Conservation (phyloP, 805 yeast species). For the Pichia phayaonensis region DNA sequence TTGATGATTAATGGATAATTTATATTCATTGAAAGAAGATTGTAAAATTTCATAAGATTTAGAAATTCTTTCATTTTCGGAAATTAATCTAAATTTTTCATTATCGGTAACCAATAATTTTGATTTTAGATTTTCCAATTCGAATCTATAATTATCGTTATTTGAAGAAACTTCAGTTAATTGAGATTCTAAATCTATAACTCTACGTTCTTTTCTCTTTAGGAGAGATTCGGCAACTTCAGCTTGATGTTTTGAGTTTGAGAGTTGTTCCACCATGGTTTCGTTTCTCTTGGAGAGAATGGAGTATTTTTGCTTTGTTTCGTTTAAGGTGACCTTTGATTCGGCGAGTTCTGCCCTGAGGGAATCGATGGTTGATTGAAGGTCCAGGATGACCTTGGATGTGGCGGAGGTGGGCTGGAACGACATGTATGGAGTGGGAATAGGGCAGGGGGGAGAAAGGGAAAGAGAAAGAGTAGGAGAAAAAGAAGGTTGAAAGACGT, state of each 20-base stretch:
- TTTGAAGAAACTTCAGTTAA: constrained; percentile 39
- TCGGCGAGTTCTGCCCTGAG: constrained; percentile 18
- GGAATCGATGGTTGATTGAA: constrained; percentile 26
- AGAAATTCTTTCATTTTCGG: constrained; percentile 50
- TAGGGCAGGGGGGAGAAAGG: neutral
- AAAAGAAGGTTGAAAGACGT: neutral
- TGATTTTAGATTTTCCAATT: constrained; percentile 41
- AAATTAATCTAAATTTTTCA: constrained; percentile 34
- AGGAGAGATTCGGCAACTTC: constrained; percentile 64
- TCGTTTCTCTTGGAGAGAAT: constrained; percentile 39
- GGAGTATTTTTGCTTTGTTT: constrained; percentile 44
- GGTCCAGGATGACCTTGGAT: constrained; percentile 27
- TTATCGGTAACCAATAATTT: constrained; percentile 43
- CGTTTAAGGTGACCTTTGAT: constrained; percentile 30
- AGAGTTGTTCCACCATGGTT: constrained; percentile 55
- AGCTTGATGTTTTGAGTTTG: constrained; percentile 69
- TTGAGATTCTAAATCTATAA: constrained; percentile 57
- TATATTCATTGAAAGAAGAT: constrained; percentile 43
- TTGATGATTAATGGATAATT: constrained; percentile 39
- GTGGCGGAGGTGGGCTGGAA: constrained; percentile 14
- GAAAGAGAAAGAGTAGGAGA: neutral
- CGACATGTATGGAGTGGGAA: neutral
- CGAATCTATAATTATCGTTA: constrained; percentile 42
- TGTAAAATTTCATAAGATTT: constrained; percentile 52
- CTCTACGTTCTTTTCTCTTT: constrained; percentile 62